phyloP scores from a whole-genome alignment of 2,329 filamentous ascomycete genomes.

The Alternaria sp. region DNA sequence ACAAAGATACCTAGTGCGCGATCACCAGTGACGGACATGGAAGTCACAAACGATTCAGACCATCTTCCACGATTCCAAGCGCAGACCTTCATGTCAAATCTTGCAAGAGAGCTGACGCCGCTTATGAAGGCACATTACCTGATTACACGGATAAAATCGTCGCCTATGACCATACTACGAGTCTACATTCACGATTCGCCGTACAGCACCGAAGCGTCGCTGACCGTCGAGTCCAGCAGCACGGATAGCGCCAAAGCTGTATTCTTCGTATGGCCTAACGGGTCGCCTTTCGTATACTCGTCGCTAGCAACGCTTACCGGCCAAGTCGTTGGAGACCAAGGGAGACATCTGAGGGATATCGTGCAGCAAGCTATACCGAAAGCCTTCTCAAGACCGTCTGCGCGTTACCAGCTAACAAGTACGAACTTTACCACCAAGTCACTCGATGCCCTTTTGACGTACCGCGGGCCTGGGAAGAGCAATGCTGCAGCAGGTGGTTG shows the following conservation, averaged over 20 bases:
- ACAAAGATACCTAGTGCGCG: slow-evolving; percentile 42
- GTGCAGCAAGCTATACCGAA: slow-evolving; percentile 83
- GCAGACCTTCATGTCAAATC: slow-evolving; percentile 77
- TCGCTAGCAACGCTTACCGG: slow-evolving; percentile 57
- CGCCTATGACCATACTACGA: slow-evolving; percentile 77
- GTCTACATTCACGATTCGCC: slow-evolving; percentile 83
- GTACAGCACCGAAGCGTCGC: slow-evolving; percentile 66
- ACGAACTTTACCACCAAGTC: slow-evolving; percentile 76
- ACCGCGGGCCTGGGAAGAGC: slow-evolving; percentile 72
- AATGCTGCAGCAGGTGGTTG: slow-evolving; percentile 81
- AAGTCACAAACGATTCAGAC: slow-evolving; percentile 50
- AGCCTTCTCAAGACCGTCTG: slow-evolving; percentile 77
- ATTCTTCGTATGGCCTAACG: slow-evolving; percentile 83
- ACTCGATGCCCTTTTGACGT: slow-evolving; percentile 72
- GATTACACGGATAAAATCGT: slow-evolving; percentile 72
- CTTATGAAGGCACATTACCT: slow-evolving; percentile 86
- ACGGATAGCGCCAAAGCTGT: slow-evolving; percentile 74
- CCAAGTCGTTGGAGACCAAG: slow-evolving; percentile 45
- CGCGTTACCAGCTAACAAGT: slow-evolving; percentile 73
- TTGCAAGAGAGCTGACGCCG: slow-evolving; percentile 77
- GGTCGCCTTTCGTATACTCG: slow-evolving; percentile 76
- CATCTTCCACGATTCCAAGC: slow-evolving; percentile 77
- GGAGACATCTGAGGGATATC: slow-evolving; percentile 70
- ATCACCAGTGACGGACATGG: slow-evolving; percentile 40
- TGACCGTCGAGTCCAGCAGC: slow-evolving; percentile 40